Evolutionary conservation across 2,329 filamentous ascomycete genomes (phyloP), one percentile per base, ranked within the genome.

Genomic region (Neofusicoccum sp.): DNA sequence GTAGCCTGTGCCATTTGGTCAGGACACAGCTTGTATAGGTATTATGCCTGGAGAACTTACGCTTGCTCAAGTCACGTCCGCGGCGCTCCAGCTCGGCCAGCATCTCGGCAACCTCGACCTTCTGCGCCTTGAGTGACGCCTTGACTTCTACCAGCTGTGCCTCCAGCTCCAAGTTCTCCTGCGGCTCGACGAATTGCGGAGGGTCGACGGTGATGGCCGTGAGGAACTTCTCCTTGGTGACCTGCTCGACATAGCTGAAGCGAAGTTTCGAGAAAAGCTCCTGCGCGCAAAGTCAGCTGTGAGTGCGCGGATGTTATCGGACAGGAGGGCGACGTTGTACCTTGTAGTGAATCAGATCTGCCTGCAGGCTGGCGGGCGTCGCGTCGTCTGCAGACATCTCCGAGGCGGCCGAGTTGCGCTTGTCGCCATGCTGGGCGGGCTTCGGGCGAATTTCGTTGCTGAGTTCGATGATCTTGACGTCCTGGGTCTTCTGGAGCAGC

Each of bases 221-320:
- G 59, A 99, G 88, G 75, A 97, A 98, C 71, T 96, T 96, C 75
- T 99, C 95, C 77, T 98, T 99, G 45, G 93, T 98, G 64, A 98
- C 92, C 80, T 98, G 95, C 77, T 99, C 95, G 68, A 97, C 89
- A 76, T 98, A 98, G 65, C 90, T 96, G 80, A 98, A 98, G 67
- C 93, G 91, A 40, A 98, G 83, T 78, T 99, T 98, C 43, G 91
- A 89, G 76, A 98, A 99, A 20, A 98, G 85, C 76, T 97, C 93
- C 78, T 86, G 65, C 4, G 5, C 8, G 8, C 33, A n/a, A 7
- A 3, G 26, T 49, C 34, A 54, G 44, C 28, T 16, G 14, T 14
- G 1, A 12, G 40, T 14, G 20, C 44, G 30, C n/a, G 2, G 26
- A 31, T 9, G 26, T 26, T 9, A 11, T 16, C 14, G 12, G 24